Evolutionary conservation across 2,329 filamentous ascomycete species (phyloP), one percentile per base, ranked within the genome.

Genomic region (Colletotrichum trifolii): DNA sequence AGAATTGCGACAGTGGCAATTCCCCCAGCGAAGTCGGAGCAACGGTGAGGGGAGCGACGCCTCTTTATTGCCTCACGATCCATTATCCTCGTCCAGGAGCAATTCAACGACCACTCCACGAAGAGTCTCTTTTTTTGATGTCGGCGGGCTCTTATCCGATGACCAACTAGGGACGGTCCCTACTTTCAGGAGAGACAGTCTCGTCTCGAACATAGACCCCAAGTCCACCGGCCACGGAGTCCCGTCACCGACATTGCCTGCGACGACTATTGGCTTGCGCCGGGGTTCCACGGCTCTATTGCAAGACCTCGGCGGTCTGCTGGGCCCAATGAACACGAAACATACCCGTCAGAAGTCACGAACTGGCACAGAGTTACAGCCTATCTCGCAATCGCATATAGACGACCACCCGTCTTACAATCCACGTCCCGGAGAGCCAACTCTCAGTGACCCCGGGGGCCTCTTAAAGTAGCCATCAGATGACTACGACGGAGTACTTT

Each of bases 61-160:
- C 52, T 78, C 81, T 1, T 69, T 85, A 8, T 65, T 81, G 2
- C 72, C 74, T 13, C 73, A 77, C 8, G 76, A 81, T 40, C 73
- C 73, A 15, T 67, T 76, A 7, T 70, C 77, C 46, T 71, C 77
- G 33, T 73, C 76, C 48, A 73, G 79, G 49, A 79, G 77, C 54
- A 78, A 79, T 58, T 78, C 78, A 4, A 74, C 78, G 9, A 70
- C 74, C n/a, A 82, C 82, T 1, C 83, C 87, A 5, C 82, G 85
- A 5, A 83, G 85, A 50, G 87, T 96, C 5, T 93, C 92, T 0
- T 95, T 97, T 75, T 94, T 95, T 71, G 94, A 97, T 69, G 90
- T 94, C 1, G 93, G 93, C 25, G 92, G 92, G 0, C 79, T 97
- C 0, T 79, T 96, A 0, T 87, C 90, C 6, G 83, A 82, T 15